These are phyloP conservation scores for Aureobasidium sp. DNA, from an alignment of 2,329 filamentous ascomycete species.

Conservation along the genomic window DNA sequence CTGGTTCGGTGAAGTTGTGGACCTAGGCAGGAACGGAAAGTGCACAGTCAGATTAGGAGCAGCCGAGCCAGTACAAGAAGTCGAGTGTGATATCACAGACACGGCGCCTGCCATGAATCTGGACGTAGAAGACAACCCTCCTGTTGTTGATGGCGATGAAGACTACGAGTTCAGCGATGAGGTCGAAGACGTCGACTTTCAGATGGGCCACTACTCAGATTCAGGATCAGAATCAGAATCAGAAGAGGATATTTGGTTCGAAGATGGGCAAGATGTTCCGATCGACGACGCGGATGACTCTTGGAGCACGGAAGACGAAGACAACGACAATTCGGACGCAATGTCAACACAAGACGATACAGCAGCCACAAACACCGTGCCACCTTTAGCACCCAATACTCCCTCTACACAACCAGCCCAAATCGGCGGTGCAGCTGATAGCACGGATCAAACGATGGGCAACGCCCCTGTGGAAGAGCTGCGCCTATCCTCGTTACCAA, in stretches of 20 bases:
- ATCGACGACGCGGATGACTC: constrained; percentile 12
- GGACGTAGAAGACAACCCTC: not conserved
- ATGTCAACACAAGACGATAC: not conserved
- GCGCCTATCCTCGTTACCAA: not conserved
- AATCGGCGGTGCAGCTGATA: not conserved
- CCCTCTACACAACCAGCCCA: constrained; percentile 13
- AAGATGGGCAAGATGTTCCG: constrained; percentile 7
- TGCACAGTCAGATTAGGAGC: constrained; percentile 47
- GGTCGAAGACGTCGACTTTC: not conserved
- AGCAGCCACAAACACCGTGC: not conserved
- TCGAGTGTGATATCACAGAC: constrained; percentile 23
- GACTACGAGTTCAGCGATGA: not conserved
- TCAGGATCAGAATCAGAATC: not conserved
- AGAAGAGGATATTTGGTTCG: constrained; percentile 4
- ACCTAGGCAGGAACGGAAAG: constrained; percentile 44
- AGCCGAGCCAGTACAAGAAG: constrained; percentile 39
- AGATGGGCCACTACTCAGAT: not conserved
- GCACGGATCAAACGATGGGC: constrained; percentile 8
- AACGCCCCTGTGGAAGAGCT: constrained; percentile 6
- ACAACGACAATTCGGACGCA: not conserved
- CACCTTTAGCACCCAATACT: not conserved
- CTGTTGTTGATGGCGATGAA: not conserved
- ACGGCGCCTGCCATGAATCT: not conserved
- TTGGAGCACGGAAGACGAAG: constrained; percentile 16
- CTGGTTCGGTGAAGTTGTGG: constrained; percentile 51